These are phyloP conservation scores for Andrographis paniculata DNA, from an alignment of 305 asterid species.

Conservation along the genomic window DNA sequence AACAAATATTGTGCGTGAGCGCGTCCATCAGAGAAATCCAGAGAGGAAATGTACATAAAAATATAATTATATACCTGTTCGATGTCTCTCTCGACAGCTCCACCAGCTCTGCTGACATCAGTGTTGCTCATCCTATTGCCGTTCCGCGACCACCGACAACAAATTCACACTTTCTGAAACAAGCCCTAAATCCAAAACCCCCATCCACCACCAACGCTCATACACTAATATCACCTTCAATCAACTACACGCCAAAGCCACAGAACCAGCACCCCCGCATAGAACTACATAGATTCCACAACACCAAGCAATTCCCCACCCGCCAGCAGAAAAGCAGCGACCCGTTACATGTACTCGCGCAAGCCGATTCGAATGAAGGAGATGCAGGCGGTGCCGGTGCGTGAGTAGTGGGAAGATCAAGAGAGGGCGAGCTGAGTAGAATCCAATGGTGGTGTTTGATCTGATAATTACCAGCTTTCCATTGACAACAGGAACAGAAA, in stretches of 20 bases:
- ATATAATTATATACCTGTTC: constrained; percentile 31
- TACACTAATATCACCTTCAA: not conserved
- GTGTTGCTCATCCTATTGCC: constrained; percentile 24
- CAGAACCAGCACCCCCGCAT: not conserved
- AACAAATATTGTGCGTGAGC: too few relatives aligned
- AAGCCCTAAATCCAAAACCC: constrained; percentile 22
- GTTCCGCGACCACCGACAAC: constrained; percentile 16
- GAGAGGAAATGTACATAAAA: too few relatives aligned
- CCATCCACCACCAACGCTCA: constrained; percentile 16
- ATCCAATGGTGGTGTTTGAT: not conserved
- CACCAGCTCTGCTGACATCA: constrained; percentile 25
- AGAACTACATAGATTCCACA: not conserved
- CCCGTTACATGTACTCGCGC: not conserved
- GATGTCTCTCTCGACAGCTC: constrained; percentile 27
- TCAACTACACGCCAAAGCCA: not conserved
- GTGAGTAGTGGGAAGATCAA: not conserved
- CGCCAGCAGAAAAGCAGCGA: not conserved
- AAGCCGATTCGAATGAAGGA: not conserved
- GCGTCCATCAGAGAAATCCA: too few relatives aligned
- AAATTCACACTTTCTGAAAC: constrained; percentile 14
- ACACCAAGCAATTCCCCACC: not conserved
- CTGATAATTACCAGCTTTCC: not conserved
- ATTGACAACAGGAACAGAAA: not conserved
- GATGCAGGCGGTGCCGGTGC: not conserved
- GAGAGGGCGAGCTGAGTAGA: not conserved